A percentile compares a stretch with the other conserved stretches of the same genome.
These are phyloP conservation scores for Boletus putidus DNA, from an alignment of 1,284 basidiomycete species.

Conservation along the genomic window DNA sequence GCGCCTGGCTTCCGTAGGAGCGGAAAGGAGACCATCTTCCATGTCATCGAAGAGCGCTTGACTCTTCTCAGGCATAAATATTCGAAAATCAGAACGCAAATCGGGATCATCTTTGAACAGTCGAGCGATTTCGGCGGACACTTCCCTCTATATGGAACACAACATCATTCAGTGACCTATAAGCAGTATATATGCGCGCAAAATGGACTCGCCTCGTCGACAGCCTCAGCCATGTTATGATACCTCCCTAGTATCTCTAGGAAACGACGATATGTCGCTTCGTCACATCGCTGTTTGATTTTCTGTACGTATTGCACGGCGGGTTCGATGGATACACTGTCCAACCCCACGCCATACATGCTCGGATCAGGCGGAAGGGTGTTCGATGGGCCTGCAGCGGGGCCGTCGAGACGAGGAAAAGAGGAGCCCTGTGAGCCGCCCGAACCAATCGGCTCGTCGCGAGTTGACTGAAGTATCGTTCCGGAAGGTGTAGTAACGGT, in stretches of 20 bases:
- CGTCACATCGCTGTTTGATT: slow-evolving; percentile 94
- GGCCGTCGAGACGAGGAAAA: slow-evolving; percentile 19
- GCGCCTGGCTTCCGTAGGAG: slow-evolving; percentile 29
- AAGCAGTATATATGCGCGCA: slow-evolving; percentile 38
- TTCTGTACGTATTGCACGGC: slow-evolving; percentile 97
- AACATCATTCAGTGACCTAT: slow-evolving; percentile 43
- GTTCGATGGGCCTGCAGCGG: slow-evolving; percentile 10
- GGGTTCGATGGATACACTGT: slow-evolving; percentile 54
- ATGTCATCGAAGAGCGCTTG: slow-evolving; percentile 51
- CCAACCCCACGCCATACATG: slow-evolving; percentile 35
- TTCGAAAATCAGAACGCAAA: slow-evolving; percentile 86
- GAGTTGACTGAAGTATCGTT: slow-evolving; percentile 52
- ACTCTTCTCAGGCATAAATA: slow-evolving; percentile 81
- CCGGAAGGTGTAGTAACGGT: slow-evolving; percentile 85
- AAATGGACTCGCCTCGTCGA: slow-evolving; percentile 68
- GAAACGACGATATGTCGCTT: slow-evolving; percentile 93
- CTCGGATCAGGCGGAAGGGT: slow-evolving; percentile 24
- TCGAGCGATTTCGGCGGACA: slow-evolving; percentile 81
- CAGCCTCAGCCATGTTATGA: slow-evolving; percentile 52
- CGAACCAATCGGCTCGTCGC: slow-evolving; percentile 34
- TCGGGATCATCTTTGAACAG: slow-evolving; percentile 90
- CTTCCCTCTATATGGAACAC: slow-evolving; percentile 53
- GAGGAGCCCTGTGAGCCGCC: slow-evolving; percentile 9
- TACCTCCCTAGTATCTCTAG: slow-evolving; percentile 83
- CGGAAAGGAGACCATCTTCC: slow-evolving; percentile 32